Percentiles rank a stretch among this genome's conserved stretches.
phyloP scores from a whole-genome alignment of 2,329 filamentous ascomycete species.

The Chrysoporthe puriensis region DNA sequence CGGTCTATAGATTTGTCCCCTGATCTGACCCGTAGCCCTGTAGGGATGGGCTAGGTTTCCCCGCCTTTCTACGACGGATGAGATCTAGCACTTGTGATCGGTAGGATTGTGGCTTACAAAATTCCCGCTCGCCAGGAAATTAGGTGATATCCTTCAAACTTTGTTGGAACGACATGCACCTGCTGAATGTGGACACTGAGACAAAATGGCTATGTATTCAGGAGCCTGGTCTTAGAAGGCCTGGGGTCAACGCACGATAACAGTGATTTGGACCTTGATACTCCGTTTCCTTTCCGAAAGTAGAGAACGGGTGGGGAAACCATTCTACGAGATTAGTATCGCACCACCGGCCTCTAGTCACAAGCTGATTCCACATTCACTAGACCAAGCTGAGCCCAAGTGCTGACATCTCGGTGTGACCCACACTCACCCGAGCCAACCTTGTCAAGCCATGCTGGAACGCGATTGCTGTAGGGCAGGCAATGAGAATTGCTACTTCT shows the following conservation, averaged over 20 bases:
- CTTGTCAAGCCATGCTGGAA: conserved; percentile 10
- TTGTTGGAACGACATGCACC: neutral
- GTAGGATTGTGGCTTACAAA: conserved; percentile 16
- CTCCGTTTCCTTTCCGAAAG: neutral
- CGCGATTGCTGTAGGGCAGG: neutral
- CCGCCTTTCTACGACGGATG: conserved; percentile 7
- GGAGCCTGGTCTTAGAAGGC: neutral
- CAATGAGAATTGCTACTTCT: neutral
- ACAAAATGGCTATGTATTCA: neutral
- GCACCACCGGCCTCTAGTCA: neutral
- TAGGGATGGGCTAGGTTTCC: conserved; percentile 6
- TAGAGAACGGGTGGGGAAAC: neutral
- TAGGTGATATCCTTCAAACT: no score
- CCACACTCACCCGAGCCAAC: conserved; percentile 10
- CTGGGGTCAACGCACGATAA: neutral
- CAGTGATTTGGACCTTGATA: neutral
- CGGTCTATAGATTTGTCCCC: neutral
- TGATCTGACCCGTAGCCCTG: conserved; percentile 1
- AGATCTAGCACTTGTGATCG: conserved; percentile 9
- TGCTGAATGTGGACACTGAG: neutral
- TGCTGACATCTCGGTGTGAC: conserved; percentile 23
- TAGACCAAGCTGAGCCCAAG: conserved; percentile 11
- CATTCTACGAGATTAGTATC: neutral
- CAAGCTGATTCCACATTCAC: conserved; percentile 16
- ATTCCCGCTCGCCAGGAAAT: conserved; percentile 6